A percentile compares a stretch with the other conserved stretches of the same genome.
phyloP scores from a whole-genome alignment of 306 rosid genomes.

The Vigna angularis region DNA sequence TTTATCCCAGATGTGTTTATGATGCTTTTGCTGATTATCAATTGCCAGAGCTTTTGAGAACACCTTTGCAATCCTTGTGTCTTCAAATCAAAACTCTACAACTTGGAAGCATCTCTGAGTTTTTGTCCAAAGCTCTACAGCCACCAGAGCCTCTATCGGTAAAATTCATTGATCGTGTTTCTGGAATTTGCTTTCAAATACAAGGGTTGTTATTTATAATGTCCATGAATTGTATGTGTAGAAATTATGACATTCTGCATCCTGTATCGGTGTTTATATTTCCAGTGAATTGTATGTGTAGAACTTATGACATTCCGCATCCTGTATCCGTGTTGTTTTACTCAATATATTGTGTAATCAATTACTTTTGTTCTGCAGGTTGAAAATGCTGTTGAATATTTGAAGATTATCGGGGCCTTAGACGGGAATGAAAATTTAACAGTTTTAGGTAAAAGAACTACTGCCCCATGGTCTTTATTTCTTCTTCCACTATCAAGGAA shows the following conservation, averaged over 20 bases:
- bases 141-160: conserved; percentile 93
- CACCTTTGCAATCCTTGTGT: conserved; percentile 95
- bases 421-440: conserved; percentile 90
- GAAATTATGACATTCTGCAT: conserved; percentile 24
- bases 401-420: conserved; percentile 86
- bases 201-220: conserved; percentile 32
- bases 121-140: conserved; percentile 92
- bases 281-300: conserved; percentile 25
- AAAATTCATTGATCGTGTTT: conserved; percentile 44
- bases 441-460: conserved; percentile 68
- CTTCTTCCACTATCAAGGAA: conserved; percentile 21
- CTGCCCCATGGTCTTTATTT: conserved; percentile 38
- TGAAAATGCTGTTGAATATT: conserved; percentile 94
- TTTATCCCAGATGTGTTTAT: conserved; percentile 90
- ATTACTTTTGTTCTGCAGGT: conserved; percentile 62
- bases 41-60: conserved; percentile 93
- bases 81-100: conserved; percentile 95
- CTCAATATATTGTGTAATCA: conserved; percentile 34
- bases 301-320: conserved; percentile 23
- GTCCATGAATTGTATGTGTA: conserved; percentile 24
- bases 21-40: conserved; percentile 91
- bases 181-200: conserved; percentile 37
- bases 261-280: conserved; percentile 30
- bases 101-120: conserved; percentile 93
- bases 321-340: conserved; percentile 32